These are phyloP conservation scores for Zizania palustris DNA, from an alignment of 202 grass and related monocot genomes.

Conservation along the genomic window DNA sequence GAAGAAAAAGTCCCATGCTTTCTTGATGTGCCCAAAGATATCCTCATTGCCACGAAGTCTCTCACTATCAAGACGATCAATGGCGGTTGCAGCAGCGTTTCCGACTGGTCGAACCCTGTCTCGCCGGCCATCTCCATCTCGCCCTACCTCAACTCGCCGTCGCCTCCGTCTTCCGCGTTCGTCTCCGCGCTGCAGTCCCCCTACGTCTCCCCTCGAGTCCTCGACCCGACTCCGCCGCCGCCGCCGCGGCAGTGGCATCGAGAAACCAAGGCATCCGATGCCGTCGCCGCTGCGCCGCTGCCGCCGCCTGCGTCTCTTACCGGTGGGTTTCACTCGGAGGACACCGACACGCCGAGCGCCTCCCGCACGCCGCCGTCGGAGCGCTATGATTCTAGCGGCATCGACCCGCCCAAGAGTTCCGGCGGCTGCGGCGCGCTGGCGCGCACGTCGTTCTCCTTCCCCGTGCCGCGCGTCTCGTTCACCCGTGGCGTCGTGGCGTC, in stretches of 20 bases:
- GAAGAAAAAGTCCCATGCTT: slow-evolving; percentile 18
- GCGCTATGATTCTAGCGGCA: slow-evolving; percentile 33
- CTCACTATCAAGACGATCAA: slow-evolving; percentile 50
- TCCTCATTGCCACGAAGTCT: slow-evolving; percentile 23
- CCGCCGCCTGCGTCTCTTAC: slow-evolving; percentile 35
- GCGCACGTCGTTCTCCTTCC: slow-evolving; percentile 57
- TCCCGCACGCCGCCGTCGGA: slow-evolving; percentile 58
- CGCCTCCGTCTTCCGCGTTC: slow-evolving; percentile 58
- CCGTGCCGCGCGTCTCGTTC: slow-evolving; percentile 55
- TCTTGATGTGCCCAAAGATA: slow-evolving; percentile 26
- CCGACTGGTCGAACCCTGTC: slow-evolving; percentile 38
- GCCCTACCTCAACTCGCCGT: slow-evolving; percentile 54
- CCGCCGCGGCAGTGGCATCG: background rate
- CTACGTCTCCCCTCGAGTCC: slow-evolving; percentile 56
- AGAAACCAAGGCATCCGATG: slow-evolving; percentile 1
- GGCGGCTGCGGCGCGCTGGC: slow-evolving; percentile 2
- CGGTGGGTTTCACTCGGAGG: slow-evolving; percentile 46
- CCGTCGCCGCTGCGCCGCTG: background rate
- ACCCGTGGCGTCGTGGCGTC: slow-evolving; percentile 42
- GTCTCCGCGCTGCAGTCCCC: slow-evolving; percentile 65
- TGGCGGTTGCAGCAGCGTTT: slow-evolving; percentile 20
- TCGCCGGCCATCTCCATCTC: slow-evolving; percentile 46
- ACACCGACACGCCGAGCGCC: slow-evolving; percentile 51
- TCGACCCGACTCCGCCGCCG: slow-evolving; percentile 38
- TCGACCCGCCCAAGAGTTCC: slow-evolving; percentile 31